Evolutionary conservation across 352 stramenopile species (phyloP), one percentile per base, ranked within the genome.

Genomic region (Lagenidium giganteum): DNA sequence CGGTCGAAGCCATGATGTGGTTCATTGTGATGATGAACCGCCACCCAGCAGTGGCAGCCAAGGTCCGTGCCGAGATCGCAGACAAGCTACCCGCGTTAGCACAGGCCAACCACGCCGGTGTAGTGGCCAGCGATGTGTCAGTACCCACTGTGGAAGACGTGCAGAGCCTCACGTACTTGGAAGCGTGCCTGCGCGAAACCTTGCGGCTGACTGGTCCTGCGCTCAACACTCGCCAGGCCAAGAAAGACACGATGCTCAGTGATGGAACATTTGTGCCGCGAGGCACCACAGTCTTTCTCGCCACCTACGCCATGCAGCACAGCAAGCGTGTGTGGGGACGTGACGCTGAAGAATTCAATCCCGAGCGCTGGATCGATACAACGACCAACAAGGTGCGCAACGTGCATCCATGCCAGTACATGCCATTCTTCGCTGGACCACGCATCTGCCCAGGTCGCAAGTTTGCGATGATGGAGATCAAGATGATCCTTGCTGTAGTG

Each of bases 341-440:
- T 4, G 59, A 69, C 23, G 44, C 39, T 13, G 23, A 24, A 0
- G 37, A 68, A 37, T 58, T 64, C 21, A 54, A 42, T 20, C 59
- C 59, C 3, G 46, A 70, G 32, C 47, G 58, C 11, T 65, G 24
- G 18, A 33, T 33, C 41, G 41, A 47, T 47, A 16, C n/a, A 46
- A 18, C 16, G 4, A 51, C 13, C 5, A 17, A 22, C 12, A 47
- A 42, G 8, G 16, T 47, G 27, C 14, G n/a, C 17, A n/a, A 16
- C 3, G 14, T 42, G 8, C 51, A 43, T 13, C 18, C 31, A 20
- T 76, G 64, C 43, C 38, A 73, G 33, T 75, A 61, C 43, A 36
- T 51, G 5, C 35, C 51, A 7, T 77, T 77, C 40, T 52, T 66
- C 40, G 65, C 54, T 14, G 66, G 66, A 20, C 47, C 41, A 17